Evolutionary conservation across 257 asterid genomes (phyloP).

Genomic region (Petunia axillaris): DNA sequence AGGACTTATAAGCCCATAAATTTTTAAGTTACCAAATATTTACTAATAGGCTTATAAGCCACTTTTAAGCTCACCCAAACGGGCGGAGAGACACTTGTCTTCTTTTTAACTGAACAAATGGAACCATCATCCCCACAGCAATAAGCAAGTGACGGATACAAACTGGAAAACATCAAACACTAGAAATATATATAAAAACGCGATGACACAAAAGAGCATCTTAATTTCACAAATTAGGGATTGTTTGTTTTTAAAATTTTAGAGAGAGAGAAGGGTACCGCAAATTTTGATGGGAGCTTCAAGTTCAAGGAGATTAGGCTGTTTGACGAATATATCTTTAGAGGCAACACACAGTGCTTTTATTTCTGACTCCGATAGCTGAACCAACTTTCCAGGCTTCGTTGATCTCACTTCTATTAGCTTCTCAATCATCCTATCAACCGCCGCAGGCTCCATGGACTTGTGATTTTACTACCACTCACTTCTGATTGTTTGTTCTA

Average conservation of each 20-base stretch:
- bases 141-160: background rate
- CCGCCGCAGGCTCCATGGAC: constrained; percentile 63
- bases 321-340: constrained; percentile 72
- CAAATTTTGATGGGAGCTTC: constrained; percentile 97
- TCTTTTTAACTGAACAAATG: too few relatives aligned
- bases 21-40: too few relatives aligned
- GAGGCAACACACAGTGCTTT: constrained; percentile 82
- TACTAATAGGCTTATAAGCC: too few relatives aligned
- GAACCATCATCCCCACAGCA: too few relatives aligned
- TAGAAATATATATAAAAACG: background rate
- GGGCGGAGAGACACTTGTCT: too few relatives aligned
- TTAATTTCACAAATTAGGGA: too few relatives aligned
- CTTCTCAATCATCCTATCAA: constrained; percentile 78
- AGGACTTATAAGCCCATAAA: too few relatives aligned
- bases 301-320: constrained; percentile 94
- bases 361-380: constrained; percentile 85
- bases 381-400: constrained; percentile 86
- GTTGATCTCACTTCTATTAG: constrained; percentile 84
- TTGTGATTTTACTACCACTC: too few relatives aligned
- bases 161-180: background rate
- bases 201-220: too few relatives aligned
- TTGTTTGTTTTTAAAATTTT: too few relatives aligned
- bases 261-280: constrained; percentile 41
- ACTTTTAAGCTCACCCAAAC: too few relatives aligned
- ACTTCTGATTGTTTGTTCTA: too few relatives aligned